Base-by-base conservation (phyloP, 2,329 filamentous ascomycete genomes). In the Diaporthe vaccinii region DNA sequence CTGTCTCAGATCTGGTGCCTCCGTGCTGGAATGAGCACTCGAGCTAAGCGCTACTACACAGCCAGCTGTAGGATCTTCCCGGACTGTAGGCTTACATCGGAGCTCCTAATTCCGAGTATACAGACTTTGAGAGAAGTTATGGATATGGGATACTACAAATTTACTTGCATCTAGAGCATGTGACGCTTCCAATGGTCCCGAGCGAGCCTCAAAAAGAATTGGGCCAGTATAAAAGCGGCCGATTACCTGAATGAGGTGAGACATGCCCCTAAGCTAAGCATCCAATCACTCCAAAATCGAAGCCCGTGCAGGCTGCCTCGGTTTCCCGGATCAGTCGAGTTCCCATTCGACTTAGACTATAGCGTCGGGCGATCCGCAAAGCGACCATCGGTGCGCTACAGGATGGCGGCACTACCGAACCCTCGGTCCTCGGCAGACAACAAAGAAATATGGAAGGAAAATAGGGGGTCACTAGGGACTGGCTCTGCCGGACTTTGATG, bases 331-430 rank as follows among this genome's bases (percentile, higher is more conserved):
- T 55, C 49, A 55, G 65, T 55, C 49, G 5, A 39, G 28, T 17
- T 55, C 31, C 41, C 49, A 55, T 69, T 41, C 31, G 14, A 69
- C 1, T 69, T 51, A 69, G 49, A 55, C 49, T 10, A 69, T 39
- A 41, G 65, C 65, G 65, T 69, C 65, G 49, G 34, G 22, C 49
- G 14, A 69, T 69, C 49, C 65, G 65, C 65, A 39, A 41, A 28
- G 34, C 49, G 28, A 55, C 39, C 28, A 22, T 36, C 20, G 28
- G 49, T 20, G 2, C 65, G n/a, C 65, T 55, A 55, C 10, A 36
- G 20, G 46, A 55, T 31, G 34, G 49, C 65, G 31, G 31, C 49
- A 31, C 49, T 22, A 69, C 49, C 34, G 49, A 55, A 55, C 49
- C 46, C 65, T 69, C 65, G 49, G 49, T 39, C 49, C 65, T 69